Evolutionary conservation across 2,329 filamentous ascomycete species (phyloP).

Genomic region (Aspergillus sp.): DNA sequence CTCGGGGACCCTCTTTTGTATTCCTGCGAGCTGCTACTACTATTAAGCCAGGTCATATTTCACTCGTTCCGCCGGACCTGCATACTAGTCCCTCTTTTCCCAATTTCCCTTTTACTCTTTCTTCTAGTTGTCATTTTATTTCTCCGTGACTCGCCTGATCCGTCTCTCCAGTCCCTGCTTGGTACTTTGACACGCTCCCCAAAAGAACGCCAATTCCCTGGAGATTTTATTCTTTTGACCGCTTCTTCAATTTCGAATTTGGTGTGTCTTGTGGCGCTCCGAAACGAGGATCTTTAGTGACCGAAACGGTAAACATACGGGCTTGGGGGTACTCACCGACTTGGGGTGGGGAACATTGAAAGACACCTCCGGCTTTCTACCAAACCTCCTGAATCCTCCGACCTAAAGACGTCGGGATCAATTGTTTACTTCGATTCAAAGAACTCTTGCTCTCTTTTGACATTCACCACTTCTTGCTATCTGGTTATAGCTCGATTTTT

Average conservation of each 20-base stretch:
- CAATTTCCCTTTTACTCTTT: neutral
- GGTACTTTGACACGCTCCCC: neutral
- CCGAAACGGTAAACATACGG: conserved; percentile 1
- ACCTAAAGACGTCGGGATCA: neutral
- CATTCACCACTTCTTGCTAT: neutral
- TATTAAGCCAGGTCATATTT: neutral
- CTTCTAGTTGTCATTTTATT: too few species aligned
- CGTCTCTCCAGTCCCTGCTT: neutral
- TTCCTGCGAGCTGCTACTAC: neutral
- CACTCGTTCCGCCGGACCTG: neutral
- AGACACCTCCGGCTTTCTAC: conserved; percentile 7
- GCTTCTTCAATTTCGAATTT: neutral
- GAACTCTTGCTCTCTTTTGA: too few species aligned
- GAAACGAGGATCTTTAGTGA: neutral
- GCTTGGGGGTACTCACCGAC: conserved; percentile 8
- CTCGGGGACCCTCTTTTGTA: neutral
- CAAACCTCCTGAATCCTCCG: conserved; percentile 2
- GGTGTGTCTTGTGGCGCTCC: neutral
- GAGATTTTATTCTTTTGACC: neutral
- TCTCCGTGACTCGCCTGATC: neutral
- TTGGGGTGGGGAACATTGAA: conserved; percentile 17
- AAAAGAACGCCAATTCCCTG: neutral
- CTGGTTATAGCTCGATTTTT: neutral
- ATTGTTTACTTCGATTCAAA: neutral
- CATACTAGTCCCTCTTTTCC: neutral